Evolutionary conservation across 2,329 filamentous ascomycete species (phyloP).

Genomic region (Botrytis byssoidea): DNA sequence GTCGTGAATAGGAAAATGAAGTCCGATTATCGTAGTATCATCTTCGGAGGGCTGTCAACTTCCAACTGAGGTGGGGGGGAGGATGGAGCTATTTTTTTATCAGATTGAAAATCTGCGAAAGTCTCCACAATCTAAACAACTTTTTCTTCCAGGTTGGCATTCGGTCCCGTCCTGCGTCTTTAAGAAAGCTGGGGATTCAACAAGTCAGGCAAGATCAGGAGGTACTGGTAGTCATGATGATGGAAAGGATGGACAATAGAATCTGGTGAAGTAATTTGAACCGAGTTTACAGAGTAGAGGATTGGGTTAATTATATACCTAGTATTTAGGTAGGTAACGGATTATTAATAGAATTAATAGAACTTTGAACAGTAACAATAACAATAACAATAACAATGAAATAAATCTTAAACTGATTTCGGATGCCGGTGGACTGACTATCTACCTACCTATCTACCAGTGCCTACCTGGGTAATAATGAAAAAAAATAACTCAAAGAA

Average conservation of each 20-base stretch:
- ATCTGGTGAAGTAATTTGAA: background rate
- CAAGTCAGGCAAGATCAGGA: no score
- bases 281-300: background rate
- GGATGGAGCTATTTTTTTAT: constrained; percentile 13
- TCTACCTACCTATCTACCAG: no score
- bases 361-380: background rate
- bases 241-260: background rate
- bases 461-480: background rate
- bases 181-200: background rate
- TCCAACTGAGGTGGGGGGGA: background rate
- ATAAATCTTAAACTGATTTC: background rate
- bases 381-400: no score
- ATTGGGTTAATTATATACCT: background rate
- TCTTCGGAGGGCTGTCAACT: background rate
- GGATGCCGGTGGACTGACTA: background rate
- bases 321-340: background rate
- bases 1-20: background rate
- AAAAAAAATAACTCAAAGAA: background rate
- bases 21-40: constrained; percentile 9
- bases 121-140: constrained; percentile 1
- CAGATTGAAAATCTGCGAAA: constrained; percentile 14
- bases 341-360: background rate
- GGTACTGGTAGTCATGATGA: background rate
- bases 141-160: background rate
- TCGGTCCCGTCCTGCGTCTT: background rate